Base-by-base conservation (phyloP, 352 stramenopile species). In the Albugo laibachii region DNA sequence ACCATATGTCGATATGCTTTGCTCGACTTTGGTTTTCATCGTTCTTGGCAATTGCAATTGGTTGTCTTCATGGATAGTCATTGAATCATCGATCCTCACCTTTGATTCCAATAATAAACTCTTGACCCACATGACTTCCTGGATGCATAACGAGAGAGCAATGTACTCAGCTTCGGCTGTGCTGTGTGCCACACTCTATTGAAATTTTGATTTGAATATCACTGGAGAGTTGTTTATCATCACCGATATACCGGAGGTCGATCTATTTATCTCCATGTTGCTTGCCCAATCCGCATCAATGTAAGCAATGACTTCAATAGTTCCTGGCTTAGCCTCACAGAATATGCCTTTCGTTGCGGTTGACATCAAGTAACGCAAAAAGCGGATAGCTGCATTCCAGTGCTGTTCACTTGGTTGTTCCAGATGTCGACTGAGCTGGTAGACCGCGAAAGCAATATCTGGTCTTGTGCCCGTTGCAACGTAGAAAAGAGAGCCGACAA, bases 91-190 rank as follows among this genome's bases (percentile, higher is more conserved):
- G 36, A 54, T 39, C 14, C 44, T 15, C 14, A 49, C 14, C 3
- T 39, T 41, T 20, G 57, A 10, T 1, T 58, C 49, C 36, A 49
- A 36, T 12, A 62, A 24, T 8, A 36, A 20, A 1, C 27, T 41
- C 14, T 49, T 40, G 6, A 58, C 24, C 50, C 54, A 61, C 2
- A 58, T 11, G 1, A 58, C 20, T 38, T 61, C 54, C 15, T 61
- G 53, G 8, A 45, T 45, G 41, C 41, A 31, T 15, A 58, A 31
- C 24, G 40, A 41, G n/a, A 61, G 42, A 5, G 50, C 54, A n/a
- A 61, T 54, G 36, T 61, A 61, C 11, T 61, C 54, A 13, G 49
- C 51, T 39, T 61, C 52, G 16, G 48, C 45, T 14, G 38, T 50
- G 16, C 50, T 58, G 18, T 57, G 35, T 5, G 54, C 54, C 13